Base-by-base conservation (phyloP, 75 land plant species). In the Cunninghamia lanceolata region DNA sequence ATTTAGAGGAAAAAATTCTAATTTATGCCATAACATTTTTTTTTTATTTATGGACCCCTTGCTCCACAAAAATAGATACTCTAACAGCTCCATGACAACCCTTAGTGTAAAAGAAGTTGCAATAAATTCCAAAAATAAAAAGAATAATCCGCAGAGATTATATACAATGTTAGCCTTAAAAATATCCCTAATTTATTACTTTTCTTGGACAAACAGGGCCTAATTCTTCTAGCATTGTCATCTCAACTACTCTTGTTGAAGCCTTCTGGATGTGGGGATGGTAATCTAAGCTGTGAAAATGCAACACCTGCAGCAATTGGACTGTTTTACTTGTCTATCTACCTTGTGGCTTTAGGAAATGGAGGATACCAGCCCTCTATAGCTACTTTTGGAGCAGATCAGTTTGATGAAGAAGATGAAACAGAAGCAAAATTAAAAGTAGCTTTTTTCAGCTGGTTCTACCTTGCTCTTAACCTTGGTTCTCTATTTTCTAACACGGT, bases 301-400 rank as follows among this genome's bases (percentile, higher is more conserved):
- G 40, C 88, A 0, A 87, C 94, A 5, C 32, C 89, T 0, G 0
- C 74, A 6, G 93, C 91, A 39, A 34, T 79, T 3, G 87, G 81
- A 40, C 3, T 96, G 5, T 96, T 96, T 82, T 97, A 97, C 89
- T 13, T 92, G 11, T 90, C 96, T 0, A 88, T 97, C 35, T 97
- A 97, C 81, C 38, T 94, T 30, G 87, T 94, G 0, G 98, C 98
- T 34, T 89, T 97, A 17, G 99, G 98, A 8, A 90, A 91, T 82
- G 98, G 99, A 2, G 98, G 96, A 10, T 93, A 93, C 86, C 96
- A 96, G 75, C 98, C 98, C 4, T 87, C 91, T 3, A 42, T 96
- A n/a, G 95, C 95, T 30, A 92, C 99, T 3, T 91, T 96, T 42
- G 98, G 99, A n/a, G 93, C 98, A 1, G 99, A 97, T 85, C 99